Percentiles rank a stretch among this genome's conserved stretches.
Conservation (phyloP, 23 red algal genomes). For the Gracilaria domingensis region DNA sequence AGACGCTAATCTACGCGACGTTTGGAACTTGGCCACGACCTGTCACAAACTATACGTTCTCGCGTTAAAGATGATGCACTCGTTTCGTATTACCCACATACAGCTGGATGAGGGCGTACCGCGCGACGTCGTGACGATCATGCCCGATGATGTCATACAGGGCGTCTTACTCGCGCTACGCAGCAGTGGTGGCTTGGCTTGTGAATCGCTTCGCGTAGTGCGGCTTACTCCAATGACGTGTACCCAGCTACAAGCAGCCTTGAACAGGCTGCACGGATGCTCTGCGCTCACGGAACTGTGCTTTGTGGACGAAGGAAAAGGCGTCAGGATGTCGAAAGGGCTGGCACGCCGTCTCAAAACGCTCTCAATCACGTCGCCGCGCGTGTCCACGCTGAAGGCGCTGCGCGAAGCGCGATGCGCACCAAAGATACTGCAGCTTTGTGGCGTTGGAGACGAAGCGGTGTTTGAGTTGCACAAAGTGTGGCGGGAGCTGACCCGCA, state of each 20-base stretch:
- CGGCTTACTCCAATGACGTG: not conserved
- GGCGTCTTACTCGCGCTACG: slow-evolving; percentile 1
- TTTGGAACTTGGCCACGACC: not conserved
- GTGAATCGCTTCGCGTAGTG: not conserved
- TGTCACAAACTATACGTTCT: not conserved
- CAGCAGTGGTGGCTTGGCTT: not conserved
- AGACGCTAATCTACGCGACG: not conserved
- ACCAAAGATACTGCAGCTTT: not conserved
- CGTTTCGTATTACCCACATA: not conserved
- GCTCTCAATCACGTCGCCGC: slow-evolving; percentile 1
- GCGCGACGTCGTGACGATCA: not conserved
- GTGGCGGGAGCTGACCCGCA: not conserved
- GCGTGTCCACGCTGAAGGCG: not conserved
- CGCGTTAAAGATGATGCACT: not conserved
- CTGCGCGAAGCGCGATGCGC: not conserved
- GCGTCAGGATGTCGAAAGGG: not conserved
- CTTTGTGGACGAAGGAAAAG: slow-evolving; percentile 17
- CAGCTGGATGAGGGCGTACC: not conserved
- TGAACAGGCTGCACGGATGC: not conserved
- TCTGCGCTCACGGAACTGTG: not conserved
- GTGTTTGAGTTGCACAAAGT: not conserved
- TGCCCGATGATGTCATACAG: not conserved
- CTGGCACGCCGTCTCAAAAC: not conserved
- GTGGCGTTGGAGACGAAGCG: not conserved
- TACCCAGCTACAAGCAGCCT: not conserved